phyloP scores from a whole-genome alignment of 257 asterid species.

The Nicotiana tabacum region DNA sequence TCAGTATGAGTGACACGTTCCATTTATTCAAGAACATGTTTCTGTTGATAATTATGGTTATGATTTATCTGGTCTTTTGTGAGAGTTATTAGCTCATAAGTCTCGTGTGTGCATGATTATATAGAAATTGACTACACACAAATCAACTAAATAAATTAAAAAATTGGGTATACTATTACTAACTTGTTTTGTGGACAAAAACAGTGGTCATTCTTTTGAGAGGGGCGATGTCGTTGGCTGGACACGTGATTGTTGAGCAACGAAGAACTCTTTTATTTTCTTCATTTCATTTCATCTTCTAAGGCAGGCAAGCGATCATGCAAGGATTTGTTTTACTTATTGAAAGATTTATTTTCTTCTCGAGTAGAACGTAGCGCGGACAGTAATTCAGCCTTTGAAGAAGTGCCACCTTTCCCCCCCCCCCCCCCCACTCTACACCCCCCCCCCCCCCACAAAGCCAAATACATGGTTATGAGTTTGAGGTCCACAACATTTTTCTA shows the following conservation, averaged over 20 bases:
- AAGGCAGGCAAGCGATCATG: background rate
- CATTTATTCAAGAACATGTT: slow-evolving; percentile 33
- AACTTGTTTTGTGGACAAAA: no score
- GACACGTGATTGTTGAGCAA: background rate
- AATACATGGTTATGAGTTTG: no score
- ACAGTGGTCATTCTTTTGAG: no score
- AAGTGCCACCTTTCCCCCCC: background rate
- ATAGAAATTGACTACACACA: no score
- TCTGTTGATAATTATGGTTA: slow-evolving; percentile 31
- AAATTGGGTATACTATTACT: no score
- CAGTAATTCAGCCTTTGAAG: background rate
- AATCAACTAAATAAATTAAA: no score
- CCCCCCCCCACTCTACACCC: background rate
- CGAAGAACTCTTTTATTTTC: background rate
- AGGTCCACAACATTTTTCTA: no score
- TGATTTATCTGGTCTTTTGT: slow-evolving; percentile 29
- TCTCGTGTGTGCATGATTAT: background rate
- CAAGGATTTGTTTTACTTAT: background rate
- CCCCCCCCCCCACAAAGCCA: no score
- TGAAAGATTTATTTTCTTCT: background rate
- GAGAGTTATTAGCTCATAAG: background rate
- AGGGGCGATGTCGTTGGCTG: background rate
- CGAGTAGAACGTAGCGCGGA: background rate
- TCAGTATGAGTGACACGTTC: slow-evolving; percentile 7
- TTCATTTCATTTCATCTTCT: background rate